Base-by-base conservation (phyloP, 2,329 filamentous ascomycete species). In the Colletotrichum chlorophyti region DNA sequence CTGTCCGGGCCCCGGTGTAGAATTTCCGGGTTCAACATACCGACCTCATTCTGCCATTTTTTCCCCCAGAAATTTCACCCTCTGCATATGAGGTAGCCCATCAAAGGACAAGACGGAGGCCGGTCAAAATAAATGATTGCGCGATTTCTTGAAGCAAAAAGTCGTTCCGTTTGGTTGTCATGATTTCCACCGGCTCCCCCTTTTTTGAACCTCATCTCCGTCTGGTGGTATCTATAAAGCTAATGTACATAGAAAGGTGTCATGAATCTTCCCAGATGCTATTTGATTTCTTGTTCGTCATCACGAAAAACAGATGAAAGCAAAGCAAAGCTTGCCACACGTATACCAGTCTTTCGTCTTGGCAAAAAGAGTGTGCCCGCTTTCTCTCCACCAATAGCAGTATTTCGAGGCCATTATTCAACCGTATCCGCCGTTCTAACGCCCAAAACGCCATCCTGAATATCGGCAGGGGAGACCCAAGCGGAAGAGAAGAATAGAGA, bases 171-270 rank as follows among this genome's bases (percentile, higher is more conserved):
- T 35, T 23, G 40, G 19, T 27, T 49, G 11, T 29, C 14, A 17
- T 11, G 15, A 27, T 15, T 37, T 37, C 4, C 15, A 11, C 12
- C n/a, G n/a, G n/a, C 8, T 24, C 10, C 32, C 24, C 12, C 27
- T 31, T 31, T 47, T 58, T 52, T 53, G 41, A 37, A 24, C 46
- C 45, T 51, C 15, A 10, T 24, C 26, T 15, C 21, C 11, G 29
- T 41, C 29, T 41, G 23, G 26, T 63, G 61, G 49, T 61, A 63
- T 63, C 61, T 63, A 63, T 58, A 59, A 23, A 53, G 52, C 49
- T 58, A 61, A 34, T 61, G 23, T 61, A 62, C 58, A 55, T 38
- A 45, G n/a, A 38, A 19, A 19, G 7, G n/a, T 29, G 26, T 53
- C 37, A 37, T 21, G 19, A 34, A 15, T 12, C 51, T 29, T 11